Base-by-base conservation (phyloP, 2,329 filamentous ascomycete genomes). In the Thermomyces lanuginosus region DNA sequence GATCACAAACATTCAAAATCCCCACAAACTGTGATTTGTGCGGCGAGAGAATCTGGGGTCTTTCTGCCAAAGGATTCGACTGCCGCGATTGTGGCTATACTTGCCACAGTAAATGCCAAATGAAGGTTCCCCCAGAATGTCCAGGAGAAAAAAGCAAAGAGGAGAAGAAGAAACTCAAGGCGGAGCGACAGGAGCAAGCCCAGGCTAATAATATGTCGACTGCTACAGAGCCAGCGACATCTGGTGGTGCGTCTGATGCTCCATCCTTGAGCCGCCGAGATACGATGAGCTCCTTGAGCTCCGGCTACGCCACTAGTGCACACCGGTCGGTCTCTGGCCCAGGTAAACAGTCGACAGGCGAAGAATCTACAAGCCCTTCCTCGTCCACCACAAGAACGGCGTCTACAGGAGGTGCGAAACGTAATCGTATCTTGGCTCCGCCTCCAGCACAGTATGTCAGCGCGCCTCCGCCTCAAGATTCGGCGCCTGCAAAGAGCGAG, bases 1-100 rank as follows among this genome's bases (percentile, higher is more conserved):
- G 92, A 55, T 74, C 81, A n/a, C 83, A 95, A 47, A 95, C 89
- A 0, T 98, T 95, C 65, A 95, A 95, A 53, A 92, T 98, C 34
- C 91, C 91, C 0, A 98, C 89, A 4, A 95, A 95, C 49, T 98
- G 89, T 57, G 89, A 98, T 51, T 66, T 93, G 8, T 98, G 89
- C 42, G 84, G 84, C 10, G 89, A 98, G 48, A 72, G 89, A 15
- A 92, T 98, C 49, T 98, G 89, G 89, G 89, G 89, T 1, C 55
- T 98, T 21, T 92, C 82, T 16, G 86, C 89, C 19, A 98, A 98
- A 56, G 89, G 89, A 0, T 91, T 92, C 46, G 84, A 92, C 49
- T 98, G 89, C 46, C 72, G 78, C 40, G 86, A 95, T 51, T 98
- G 89, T 45, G 89, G 91, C 17, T 98, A 93, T 56, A 93, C 84